A percentile compares a stretch with the other conserved stretches of the same genome.
phyloP scores from a whole-genome alignment of 2,329 filamentous ascomycete species.

The Macrophomina tecta region DNA sequence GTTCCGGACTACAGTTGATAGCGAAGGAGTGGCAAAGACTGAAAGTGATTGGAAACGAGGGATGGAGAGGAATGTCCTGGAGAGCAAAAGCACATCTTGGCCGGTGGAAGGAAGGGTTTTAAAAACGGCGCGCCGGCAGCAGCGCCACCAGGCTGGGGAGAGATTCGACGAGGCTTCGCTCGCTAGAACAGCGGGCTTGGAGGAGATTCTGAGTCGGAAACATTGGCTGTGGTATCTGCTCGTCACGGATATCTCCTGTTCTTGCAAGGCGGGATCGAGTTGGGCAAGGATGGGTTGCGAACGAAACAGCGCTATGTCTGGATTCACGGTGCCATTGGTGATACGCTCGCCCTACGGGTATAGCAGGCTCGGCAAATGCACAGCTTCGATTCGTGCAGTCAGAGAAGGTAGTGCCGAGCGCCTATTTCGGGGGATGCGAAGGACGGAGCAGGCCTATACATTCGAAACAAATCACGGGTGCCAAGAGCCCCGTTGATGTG shows the following conservation, averaged over 20 bases:
- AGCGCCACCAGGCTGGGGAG: background rate
- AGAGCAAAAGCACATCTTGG: background rate
- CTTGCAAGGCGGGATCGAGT: background rate
- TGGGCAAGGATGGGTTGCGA: constrained; percentile 6
- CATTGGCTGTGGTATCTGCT: constrained; percentile 7
- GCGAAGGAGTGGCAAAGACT: constrained; percentile 9
- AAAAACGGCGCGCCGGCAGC: background rate
- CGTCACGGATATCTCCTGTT: constrained; percentile 12
- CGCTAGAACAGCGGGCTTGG: constrained; percentile 19
- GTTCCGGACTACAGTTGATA: constrained; percentile 22
- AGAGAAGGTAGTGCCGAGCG: background rate
- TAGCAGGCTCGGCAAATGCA: constrained; percentile 9
- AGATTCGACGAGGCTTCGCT: background rate
- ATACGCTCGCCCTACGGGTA: constrained; percentile 1
- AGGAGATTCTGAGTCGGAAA: constrained; percentile 1
- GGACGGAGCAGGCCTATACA: constrained; percentile 13
- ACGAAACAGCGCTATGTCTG: constrained; percentile 23
- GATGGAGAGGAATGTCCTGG: constrained; percentile 12
- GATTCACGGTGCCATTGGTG: background rate
- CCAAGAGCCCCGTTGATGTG: constrained; percentile 23
- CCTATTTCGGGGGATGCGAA: background rate
- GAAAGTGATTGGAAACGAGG: constrained; percentile 9
- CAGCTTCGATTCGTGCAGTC: background rate
- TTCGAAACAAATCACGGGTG: constrained; percentile 19
- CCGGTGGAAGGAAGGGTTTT: background rate